phyloP scores from a whole-genome alignment of 345 rosid species.

The Syzygium aqueum region DNA sequence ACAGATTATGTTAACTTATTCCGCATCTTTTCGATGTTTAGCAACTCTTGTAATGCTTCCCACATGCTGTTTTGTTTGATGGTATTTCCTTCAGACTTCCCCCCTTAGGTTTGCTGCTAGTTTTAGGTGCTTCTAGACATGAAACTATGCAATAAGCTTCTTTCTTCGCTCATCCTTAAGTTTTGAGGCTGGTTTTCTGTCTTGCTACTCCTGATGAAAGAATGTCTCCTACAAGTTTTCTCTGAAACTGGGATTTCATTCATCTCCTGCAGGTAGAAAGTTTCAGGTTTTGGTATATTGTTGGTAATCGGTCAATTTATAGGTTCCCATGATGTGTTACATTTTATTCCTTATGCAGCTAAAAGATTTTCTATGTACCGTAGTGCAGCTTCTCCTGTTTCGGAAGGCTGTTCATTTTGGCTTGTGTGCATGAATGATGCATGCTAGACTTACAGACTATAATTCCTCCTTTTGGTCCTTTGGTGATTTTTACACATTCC shows the following conservation, averaged over 20 bases:
- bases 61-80: background rate
- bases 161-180: background rate
- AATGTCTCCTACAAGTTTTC: constrained; percentile 10
- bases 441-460: background rate
- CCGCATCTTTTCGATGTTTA: fast-evolving
- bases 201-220: constrained; percentile 1
- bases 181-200: constrained; percentile 1
- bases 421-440: background rate
- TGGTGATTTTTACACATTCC: background rate
- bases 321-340: background rate
- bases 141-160: background rate
- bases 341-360: background rate
- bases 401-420: background rate
- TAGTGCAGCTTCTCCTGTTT: constrained; percentile 6
- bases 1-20: background rate
- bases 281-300: constrained; percentile 11
- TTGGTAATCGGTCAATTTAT: background rate
- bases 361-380: background rate
- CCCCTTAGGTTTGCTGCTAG: background rate
- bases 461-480: background rate
- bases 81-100: background rate
- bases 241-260: constrained; percentile 15
- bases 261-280: constrained; percentile 34
- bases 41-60: background rate
- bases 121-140: background rate